Evolutionary conservation across 2,329 filamentous ascomycete genomes (phyloP).

Genomic region (Paecilomyces niveus): DNA sequence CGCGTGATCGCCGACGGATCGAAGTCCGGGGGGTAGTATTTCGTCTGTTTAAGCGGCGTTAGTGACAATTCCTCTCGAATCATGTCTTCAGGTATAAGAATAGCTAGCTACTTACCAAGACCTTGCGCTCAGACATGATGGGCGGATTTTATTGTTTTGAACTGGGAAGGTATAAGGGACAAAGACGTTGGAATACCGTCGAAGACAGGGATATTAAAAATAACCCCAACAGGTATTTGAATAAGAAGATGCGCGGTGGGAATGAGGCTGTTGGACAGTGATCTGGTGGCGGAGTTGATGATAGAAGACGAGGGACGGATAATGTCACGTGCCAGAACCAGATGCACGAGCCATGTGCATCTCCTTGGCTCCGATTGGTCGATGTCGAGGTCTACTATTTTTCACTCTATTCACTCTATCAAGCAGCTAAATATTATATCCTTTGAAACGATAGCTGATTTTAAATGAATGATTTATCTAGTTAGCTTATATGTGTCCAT

Average conservation of each 20-base stretch:
- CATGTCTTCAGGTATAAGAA: background rate
- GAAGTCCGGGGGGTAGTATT: slow-evolving; percentile 67
- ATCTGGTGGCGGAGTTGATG: background rate
- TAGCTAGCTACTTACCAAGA: slow-evolving; percentile 38
- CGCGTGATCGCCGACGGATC: slow-evolving; percentile 76
- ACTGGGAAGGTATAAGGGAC: background rate
- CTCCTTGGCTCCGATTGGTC: background rate
- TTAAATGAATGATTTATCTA: too few species aligned
- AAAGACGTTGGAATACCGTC: background rate
- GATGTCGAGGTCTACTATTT: background rate
- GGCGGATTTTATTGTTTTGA: slow-evolving; percentile 1
- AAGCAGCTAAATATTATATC: too few species aligned
- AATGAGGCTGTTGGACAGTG: background rate
- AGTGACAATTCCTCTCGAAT: background rate
- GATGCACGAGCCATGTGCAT: background rate
- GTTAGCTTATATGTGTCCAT: too few species aligned
- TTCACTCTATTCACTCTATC: background rate
- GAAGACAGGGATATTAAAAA: background rate
- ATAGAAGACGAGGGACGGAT: background rate
- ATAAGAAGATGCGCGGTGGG: background rate
- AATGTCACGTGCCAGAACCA: background rate
- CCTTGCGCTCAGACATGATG: slow-evolving; percentile 80
- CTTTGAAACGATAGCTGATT: background rate
- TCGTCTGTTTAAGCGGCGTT: slow-evolving; percentile 13
- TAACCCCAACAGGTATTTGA: background rate